These are phyloP conservation scores for Hemisphaericaspora subhashii DNA, from an alignment of 1,139 yeast species.

Conservation along the genomic window DNA sequence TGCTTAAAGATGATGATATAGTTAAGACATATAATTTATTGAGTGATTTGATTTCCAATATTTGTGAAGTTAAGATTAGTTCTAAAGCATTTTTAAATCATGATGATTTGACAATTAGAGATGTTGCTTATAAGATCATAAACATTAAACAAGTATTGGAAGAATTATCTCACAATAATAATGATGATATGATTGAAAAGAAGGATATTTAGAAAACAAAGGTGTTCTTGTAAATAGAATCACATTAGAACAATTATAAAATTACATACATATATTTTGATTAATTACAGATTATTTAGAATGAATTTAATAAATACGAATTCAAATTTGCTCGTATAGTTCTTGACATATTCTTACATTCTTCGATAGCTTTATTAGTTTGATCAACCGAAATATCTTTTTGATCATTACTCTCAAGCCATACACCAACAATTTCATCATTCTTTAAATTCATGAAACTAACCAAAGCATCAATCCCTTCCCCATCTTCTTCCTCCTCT, in stretches of 20 bases:
- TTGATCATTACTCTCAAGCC: slow-evolving; percentile 50
- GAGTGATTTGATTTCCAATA: slow-evolving; percentile 33
- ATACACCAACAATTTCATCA: slow-evolving; percentile 55
- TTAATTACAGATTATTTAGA: slow-evolving; percentile 7
- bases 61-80: slow-evolving; percentile 42
- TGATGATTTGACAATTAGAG: slow-evolving; percentile 33
- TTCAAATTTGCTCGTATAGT: slow-evolving; percentile 49
- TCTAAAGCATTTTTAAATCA: slow-evolving; percentile 39
- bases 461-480: slow-evolving; percentile 40
- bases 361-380: slow-evolving; percentile 33
- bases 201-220: slow-evolving; percentile 2
- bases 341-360: slow-evolving; percentile 44
- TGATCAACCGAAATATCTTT: slow-evolving; percentile 26
- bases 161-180: slow-evolving; percentile 36
- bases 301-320: slow-evolving; percentile 19
- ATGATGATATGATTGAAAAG: slow-evolving; percentile 7
- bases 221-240: not conserved
- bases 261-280: slow-evolving; percentile 4
- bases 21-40: slow-evolving; percentile 35
- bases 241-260: not conserved
- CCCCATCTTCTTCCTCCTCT: slow-evolving; percentile 16
- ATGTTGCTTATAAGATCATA: slow-evolving; percentile 43
- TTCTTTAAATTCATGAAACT: slow-evolving; percentile 55
- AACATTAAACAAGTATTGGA: slow-evolving; percentile 44
- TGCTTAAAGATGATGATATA: slow-evolving; percentile 30